phyloP scores from a whole-genome alignment of 1,284 basidiomycete genomes.

The Sporisorium exsertum region DNA sequence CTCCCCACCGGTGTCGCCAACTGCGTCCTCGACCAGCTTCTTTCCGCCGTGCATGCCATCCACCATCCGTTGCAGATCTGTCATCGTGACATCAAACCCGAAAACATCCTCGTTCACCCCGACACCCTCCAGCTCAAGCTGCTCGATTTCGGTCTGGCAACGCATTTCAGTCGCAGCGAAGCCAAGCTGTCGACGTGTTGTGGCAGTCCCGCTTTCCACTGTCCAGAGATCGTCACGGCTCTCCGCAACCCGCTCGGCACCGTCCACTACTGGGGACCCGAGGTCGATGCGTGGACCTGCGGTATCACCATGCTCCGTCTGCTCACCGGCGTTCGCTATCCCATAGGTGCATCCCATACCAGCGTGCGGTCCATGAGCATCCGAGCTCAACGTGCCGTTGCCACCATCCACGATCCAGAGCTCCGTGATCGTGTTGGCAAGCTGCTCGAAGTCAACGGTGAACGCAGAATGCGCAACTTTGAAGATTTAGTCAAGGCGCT shows the following conservation, averaged over 20 bases:
- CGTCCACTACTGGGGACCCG: conserved; percentile 72
- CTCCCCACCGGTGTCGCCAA: conserved; percentile 66
- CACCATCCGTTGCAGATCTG: conserved; percentile 73
- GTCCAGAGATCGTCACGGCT: conserved; percentile 73
- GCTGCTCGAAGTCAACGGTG: conserved; percentile 72
- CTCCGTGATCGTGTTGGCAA: conserved; percentile 71
- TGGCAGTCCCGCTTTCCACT: conserved; percentile 73
- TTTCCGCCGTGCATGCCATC: conserved; percentile 72
- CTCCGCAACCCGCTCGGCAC: conserved; percentile 72
- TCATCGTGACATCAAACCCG: conserved; percentile 74
- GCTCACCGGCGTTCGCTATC: conserved; percentile 72
- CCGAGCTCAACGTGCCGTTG: conserved; percentile 71
- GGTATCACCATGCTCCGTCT: conserved; percentile 73
- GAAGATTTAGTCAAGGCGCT: conserved; percentile 52
- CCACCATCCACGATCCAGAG: conserved; percentile 69
- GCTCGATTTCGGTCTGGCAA: conserved; percentile 74
- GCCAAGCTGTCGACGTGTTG: conserved; percentile 75
- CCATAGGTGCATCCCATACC: conserved; percentile 73
- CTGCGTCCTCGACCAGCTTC: conserved; percentile 73
- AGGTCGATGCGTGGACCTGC: conserved; percentile 75
- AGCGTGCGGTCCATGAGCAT: conserved; percentile 71
- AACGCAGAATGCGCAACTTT: conserved; percentile 72
- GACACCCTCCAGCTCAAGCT: conserved; percentile 70
- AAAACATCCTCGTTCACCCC: conserved; percentile 71
- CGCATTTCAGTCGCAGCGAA: conserved; percentile 73